Evolutionary conservation across 768 basidiomycete genomes (phyloP), one percentile per base, ranked within the genome.

Genomic region (Polyporus arcularius): DNA sequence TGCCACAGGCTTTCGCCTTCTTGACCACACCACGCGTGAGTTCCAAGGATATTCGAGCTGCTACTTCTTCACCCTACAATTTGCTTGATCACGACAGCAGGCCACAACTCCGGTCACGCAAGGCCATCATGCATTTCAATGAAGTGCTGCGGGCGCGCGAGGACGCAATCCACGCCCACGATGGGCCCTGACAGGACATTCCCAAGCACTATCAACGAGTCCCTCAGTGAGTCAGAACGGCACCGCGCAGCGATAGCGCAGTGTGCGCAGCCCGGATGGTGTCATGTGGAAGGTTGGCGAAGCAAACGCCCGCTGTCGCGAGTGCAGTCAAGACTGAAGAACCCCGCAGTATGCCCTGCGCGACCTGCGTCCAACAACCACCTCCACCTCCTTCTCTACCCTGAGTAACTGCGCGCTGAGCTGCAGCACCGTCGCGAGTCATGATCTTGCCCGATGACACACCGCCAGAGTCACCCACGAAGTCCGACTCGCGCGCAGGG

Each of bases 401-500:
- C n/a, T 26, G 16, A 35, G 6, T n/a, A 48, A 28, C 47, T 18
- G 57, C 30, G 38, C 39, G 9, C 39, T n/a, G 26, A 51, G 49
- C 31, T 21, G 47, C 50, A 41, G 35, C 48, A 16, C 21, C 42
- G 15, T 16, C 14, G 18, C 43, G 60, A 56, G 45, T 48, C 53
- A 71, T 71, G 70, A 69, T 71, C 47, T 53, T 71, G 30, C 62
- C 63, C 47, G 70, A 71, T 48, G 67, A 69, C 47, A 61, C 62
- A 10, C 68, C 21, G 21, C 21, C 68, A 12, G 42, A 45, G 32
- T 71, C 70, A 4, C 70, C 67, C 8, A 42, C 58, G 4, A 71
- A 69, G 57, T 21, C 21, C 21, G 2, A 26, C 21, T 26, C 47
- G 14, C 63, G 60, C 47, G 43, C 61, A 35, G 61, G 43, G 8